Evolutionary conservation across 2,329 filamentous ascomycete genomes (phyloP).

Genomic region (Alternaria brassicicola): DNA sequence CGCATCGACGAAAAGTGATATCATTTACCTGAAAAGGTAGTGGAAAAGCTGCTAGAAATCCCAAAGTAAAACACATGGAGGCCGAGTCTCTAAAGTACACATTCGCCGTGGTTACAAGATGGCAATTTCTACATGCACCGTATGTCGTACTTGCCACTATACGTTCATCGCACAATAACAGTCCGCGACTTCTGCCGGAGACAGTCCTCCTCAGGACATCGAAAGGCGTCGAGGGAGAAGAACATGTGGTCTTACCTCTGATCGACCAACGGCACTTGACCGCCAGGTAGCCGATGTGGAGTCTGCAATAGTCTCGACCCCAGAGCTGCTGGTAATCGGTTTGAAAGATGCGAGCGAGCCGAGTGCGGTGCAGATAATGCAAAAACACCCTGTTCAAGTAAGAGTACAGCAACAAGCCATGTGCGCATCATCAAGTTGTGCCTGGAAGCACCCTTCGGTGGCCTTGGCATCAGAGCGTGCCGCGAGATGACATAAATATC

Average conservation of each 20-base stretch:
- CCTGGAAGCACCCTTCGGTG: background rate
- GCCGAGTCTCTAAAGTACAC: background rate
- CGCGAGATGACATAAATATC: background rate
- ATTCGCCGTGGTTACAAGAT: background rate
- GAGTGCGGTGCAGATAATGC: background rate
- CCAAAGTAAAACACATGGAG: background rate
- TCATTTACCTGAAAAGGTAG: too few relatives aligned
- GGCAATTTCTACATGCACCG: background rate
- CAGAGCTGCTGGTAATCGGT: background rate
- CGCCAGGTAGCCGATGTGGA: constrained; percentile 15
- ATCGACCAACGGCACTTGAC: constrained; percentile 13
- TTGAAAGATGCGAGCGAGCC: background rate
- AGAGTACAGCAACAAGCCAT: background rate
- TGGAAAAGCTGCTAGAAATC: too few relatives aligned
- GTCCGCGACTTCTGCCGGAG: background rate
- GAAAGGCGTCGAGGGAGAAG: background rate
- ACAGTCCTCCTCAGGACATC: background rate
- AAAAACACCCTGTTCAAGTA: background rate
- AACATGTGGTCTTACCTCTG: constrained; percentile 19
- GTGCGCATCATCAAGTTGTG: background rate
- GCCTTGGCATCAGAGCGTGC: background rate
- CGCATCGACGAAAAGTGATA: background rate
- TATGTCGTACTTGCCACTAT: background rate
- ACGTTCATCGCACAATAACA: background rate
- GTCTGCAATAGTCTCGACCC: background rate